Conservation (phyloP, 2,329 filamentous ascomycete species). For the Trichoderma polysporum region DNA sequence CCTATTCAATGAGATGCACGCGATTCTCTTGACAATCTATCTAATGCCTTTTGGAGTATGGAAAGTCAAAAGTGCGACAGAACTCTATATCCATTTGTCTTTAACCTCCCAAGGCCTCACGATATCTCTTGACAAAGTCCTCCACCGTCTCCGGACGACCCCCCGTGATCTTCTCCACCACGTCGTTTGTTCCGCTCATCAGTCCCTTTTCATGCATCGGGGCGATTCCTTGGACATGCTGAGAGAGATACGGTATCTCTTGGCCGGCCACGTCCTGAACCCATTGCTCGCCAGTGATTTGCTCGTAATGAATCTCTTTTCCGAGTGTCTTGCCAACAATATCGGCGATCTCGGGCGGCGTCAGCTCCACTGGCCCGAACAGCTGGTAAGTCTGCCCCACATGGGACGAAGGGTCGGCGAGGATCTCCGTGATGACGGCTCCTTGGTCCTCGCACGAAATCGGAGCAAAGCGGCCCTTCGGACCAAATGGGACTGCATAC, state of each 20-base stretch:
- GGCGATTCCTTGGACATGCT: background rate
- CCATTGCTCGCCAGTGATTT: background rate
- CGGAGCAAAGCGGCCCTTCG: background rate
- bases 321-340: background rate
- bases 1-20: background rate
- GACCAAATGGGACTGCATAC: background rate
- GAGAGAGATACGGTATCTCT: background rate
- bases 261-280: background rate
- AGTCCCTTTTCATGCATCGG: background rate
- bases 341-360: background rate
- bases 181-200: background rate
- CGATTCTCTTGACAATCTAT: background rate
- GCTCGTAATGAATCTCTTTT: background rate
- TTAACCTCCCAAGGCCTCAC: background rate
- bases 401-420: background rate
- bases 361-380: background rate
- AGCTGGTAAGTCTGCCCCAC: background rate
- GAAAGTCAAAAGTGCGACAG: too few relatives aligned
- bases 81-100: too few relatives aligned
- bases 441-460: slow-evolving; percentile 6
- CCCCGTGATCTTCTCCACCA: background rate
- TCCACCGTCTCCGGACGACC: background rate
- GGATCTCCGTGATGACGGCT: background rate
- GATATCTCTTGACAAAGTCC: background rate
- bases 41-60: background rate